Base-by-base conservation (phyloP, 805 yeast species). In the Candida easanensis region DNA sequence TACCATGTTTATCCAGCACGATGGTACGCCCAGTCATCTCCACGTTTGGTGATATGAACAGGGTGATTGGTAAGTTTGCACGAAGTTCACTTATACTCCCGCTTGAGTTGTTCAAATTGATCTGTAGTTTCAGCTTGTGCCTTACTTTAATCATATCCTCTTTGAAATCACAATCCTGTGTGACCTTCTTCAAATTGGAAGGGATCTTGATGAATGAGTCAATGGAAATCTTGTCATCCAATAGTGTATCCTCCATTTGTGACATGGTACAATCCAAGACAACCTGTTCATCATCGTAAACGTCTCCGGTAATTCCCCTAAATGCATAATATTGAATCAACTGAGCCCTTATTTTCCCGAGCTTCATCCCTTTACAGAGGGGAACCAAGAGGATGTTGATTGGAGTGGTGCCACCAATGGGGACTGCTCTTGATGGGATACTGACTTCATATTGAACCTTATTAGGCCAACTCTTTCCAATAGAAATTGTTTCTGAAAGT, bases 391-490 rank as follows among this genome's bases (percentile, higher is more conserved):
- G 71, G 39, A 90, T 73, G 43, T 79, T 78, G 5, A 91, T 73
- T 2, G 88, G 85, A 5, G 86, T 71, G 1, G 72, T 67, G 0
- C 90, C 79, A 4, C 98, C 98, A 36, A 90, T 79, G 1, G 97
- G 89, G 7, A 88, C 79, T 1, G 97, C 96, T 51, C 84, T 80
- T 18, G 89, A 76, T 0, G 97, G 97, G 3, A 88, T 80, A 44
- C 84, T 82, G 43, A 91, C 79, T 14, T 88, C 80, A 62, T 91
- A 90, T 61, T 90, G 97, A 33, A 91, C 81, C 60, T 88, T 88
- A 39, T 78, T 71, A 2, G 95, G 91, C 95, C 96, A 88, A 4
- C 89, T 84, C 58, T 88, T 89, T 44, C 88, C 96, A 28, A 90
- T 90, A 0, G 91, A 86, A 49, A 89, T 83, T 1, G 96, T 88